Conservation (phyloP, 352 stramenopile species). For the Phytophthora fragariae region DNA sequence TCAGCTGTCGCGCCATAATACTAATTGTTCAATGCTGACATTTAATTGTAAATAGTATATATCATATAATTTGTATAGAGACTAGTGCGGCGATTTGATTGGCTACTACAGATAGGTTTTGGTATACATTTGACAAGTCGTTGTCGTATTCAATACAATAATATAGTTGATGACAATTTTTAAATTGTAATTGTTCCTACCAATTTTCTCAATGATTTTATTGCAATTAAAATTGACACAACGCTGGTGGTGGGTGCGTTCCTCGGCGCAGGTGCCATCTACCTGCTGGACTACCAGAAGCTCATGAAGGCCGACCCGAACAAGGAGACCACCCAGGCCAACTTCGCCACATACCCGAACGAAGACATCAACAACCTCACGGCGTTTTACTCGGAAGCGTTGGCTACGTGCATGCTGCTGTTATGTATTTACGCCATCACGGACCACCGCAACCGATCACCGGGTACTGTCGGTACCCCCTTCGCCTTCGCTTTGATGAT, state of each 20-base stretch:
- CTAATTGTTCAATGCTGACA: too few species aligned
- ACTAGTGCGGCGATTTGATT: too few species aligned
- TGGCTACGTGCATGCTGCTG: constrained; percentile 63
- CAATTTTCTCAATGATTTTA: too few species aligned
- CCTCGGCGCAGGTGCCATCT: constrained; percentile 45
- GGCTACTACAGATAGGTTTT: too few species aligned
- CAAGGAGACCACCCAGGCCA: constrained; percentile 46
- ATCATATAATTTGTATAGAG: too few species aligned
- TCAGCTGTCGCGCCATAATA: too few species aligned
- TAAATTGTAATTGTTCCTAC: too few species aligned
- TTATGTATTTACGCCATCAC: constrained; percentile 63
- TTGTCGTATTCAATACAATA: too few species aligned
- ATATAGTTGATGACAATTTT: too few species aligned
- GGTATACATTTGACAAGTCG: too few species aligned
- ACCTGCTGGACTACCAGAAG: constrained; percentile 57
- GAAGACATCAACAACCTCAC: constrained; percentile 48
- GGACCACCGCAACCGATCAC: constrained; percentile 56
- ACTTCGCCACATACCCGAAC: constrained; percentile 62
- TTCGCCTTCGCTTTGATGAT: constrained; percentile 61
- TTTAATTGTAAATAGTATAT: too few species aligned
- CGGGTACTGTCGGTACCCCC: constrained; percentile 43
- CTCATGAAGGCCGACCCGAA: constrained; percentile 55
- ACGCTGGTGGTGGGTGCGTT: constrained; percentile 63
- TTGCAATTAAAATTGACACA: too few species aligned
- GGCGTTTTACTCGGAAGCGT: constrained; percentile 61